A percentile compares a stretch with the other conserved stretches of the same genome.
Conservation (phyloP, 148 eudicot genomes). For the Oxyria digyna region DNA sequence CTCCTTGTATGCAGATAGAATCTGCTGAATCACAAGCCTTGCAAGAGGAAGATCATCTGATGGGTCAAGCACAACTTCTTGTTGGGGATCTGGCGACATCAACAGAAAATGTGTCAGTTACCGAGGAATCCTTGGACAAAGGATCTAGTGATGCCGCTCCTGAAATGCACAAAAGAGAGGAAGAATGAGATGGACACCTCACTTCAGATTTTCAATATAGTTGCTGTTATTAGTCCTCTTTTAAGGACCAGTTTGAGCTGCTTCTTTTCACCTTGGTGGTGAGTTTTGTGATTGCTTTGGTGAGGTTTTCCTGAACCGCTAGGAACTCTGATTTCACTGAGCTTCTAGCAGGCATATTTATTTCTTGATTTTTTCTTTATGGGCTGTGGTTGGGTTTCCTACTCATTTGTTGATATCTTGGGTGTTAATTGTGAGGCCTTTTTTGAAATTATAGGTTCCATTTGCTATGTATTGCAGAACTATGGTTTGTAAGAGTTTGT, state of each 20-base stretch:
- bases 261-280: constrained; percentile 5
- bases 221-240: background rate
- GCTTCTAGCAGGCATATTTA: background rate
- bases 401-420: constrained; percentile 6
- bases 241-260: background rate
- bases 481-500: background rate
- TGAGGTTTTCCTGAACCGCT: constrained; percentile 4
- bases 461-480: background rate
- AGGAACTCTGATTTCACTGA: background rate
- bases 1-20: background rate
- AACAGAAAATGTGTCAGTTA: background rate
- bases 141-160: background rate
- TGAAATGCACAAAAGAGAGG: background rate
- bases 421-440: constrained; percentile 5
- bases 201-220: background rate
- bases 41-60: background rate
- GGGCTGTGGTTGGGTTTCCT: background rate
- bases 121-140: background rate
- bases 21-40: background rate
- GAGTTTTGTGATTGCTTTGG: constrained; percentile 7
- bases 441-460: background rate
- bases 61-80: background rate
- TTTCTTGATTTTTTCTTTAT: background rate
- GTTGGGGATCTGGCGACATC: background rate
- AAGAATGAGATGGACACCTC: background rate